These are phyloP conservation scores for Neurospora sp. DNA, from an alignment of 495 filamentous ascomycete genomes.

Conservation along the genomic window DNA sequence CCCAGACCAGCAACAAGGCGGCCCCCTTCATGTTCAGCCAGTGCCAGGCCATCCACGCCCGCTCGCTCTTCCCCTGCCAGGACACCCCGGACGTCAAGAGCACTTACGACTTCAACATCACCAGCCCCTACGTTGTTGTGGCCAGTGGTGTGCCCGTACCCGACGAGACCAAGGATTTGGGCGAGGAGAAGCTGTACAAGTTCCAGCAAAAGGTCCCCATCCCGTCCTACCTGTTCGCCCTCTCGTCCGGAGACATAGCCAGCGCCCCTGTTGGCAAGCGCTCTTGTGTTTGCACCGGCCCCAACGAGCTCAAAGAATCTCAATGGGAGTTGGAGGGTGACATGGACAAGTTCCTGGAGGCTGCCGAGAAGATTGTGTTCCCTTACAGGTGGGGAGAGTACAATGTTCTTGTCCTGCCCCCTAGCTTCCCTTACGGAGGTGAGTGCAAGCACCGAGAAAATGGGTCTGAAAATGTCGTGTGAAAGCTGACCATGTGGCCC, in stretches of 20 bases:
- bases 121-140: slow-evolving; percentile 75
- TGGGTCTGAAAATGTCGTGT: not conserved
- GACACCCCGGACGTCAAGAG: slow-evolving; percentile 94
- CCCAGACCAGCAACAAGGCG: slow-evolving; percentile 86
- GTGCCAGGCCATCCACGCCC: slow-evolving; percentile 91
- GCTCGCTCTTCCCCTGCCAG: slow-evolving; percentile 91
- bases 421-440: slow-evolving; percentile 76
- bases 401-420: slow-evolving; percentile 83
- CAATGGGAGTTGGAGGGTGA: slow-evolving; percentile 86
- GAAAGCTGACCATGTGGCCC: slow-evolving; percentile 1
- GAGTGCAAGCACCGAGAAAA: not conserved
- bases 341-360: slow-evolving; percentile 81
- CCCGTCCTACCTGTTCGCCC: slow-evolving; percentile 83
- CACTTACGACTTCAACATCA: slow-evolving; percentile 78
- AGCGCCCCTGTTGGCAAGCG: slow-evolving; percentile 76
- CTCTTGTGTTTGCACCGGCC: slow-evolving; percentile 73
- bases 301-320: slow-evolving; percentile 71
- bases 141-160: slow-evolving; percentile 72
- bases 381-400: slow-evolving; percentile 91
- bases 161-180: slow-evolving; percentile 30
- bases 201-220: slow-evolving; percentile 89
- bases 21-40: slow-evolving; percentile 97
- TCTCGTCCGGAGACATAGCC: slow-evolving; percentile 83
- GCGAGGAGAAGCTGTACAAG: slow-evolving; percentile 53
- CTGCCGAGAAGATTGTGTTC: slow-evolving; percentile 79